A percentile compares a stretch with the other conserved stretches of the same genome.
These are phyloP conservation scores for Postia placenta DNA, from an alignment of 768 basidiomycete species.

Conservation along the genomic window DNA sequence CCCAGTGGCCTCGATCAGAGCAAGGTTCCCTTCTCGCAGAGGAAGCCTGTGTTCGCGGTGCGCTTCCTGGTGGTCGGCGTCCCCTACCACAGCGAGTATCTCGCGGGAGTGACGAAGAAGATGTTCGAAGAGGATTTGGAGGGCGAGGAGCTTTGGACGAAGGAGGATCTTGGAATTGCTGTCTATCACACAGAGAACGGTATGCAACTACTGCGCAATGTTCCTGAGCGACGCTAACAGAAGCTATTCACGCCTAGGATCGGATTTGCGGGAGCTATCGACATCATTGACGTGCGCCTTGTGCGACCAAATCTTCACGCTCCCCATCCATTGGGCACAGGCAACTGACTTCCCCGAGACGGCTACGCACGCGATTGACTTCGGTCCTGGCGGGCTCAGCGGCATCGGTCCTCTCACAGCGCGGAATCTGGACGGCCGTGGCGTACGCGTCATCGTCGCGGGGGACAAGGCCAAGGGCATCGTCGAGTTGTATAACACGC, in stretches of 20 bases:
- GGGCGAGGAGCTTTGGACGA: slow-evolving; percentile 73
- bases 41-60: slow-evolving; percentile 87
- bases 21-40: slow-evolving; percentile 90
- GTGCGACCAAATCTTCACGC: slow-evolving; percentile 90
- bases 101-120: slow-evolving; percentile 68
- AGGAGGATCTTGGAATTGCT: slow-evolving; percentile 66
- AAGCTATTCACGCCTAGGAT: slow-evolving; percentile 42
- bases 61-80: slow-evolving; percentile 95
- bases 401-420: slow-evolving; percentile 91
- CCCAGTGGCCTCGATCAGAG: slow-evolving; percentile 85
- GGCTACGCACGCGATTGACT: slow-evolving; percentile 93
- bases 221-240: slow-evolving; percentile 13
- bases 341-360: slow-evolving; percentile 86
- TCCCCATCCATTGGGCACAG: slow-evolving; percentile 88
- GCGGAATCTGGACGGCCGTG: slow-evolving; percentile 88
- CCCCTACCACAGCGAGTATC: slow-evolving; percentile 91
- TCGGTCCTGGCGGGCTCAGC: slow-evolving; percentile 90
- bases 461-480: slow-evolving; percentile 90
- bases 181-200: slow-evolving; percentile 94
- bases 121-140: slow-evolving; percentile 69
- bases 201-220: slow-evolving; percentile 32
- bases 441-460: slow-evolving; percentile 82
- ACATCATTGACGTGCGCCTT: slow-evolving; percentile 80
- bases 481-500: slow-evolving; percentile 73
- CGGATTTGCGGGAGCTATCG: slow-evolving; percentile 68